Evolutionary conservation across 2,329 filamentous ascomycete genomes (phyloP).

Genomic region (Drechmeria coniospora): DNA sequence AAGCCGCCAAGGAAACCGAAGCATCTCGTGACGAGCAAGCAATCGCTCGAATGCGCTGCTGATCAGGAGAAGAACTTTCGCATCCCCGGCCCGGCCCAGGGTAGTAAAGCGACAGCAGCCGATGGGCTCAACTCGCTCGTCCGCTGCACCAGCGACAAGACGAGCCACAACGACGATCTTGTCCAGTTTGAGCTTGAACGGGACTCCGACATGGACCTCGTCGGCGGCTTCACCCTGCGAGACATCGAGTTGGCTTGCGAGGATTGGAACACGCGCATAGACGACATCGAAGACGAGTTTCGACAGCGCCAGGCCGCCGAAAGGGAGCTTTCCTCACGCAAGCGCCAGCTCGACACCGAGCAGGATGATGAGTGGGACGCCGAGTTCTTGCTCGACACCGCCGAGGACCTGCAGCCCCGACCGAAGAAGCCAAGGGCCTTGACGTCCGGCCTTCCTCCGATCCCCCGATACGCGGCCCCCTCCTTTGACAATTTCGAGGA

Average conservation of each 20-base stretch:
- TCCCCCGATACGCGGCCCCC: constrained; percentile 46
- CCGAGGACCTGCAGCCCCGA: constrained; percentile 28
- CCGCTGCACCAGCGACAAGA: constrained; percentile 28
- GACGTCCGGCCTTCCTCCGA: constrained; percentile 41
- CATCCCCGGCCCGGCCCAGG: constrained; percentile 45
- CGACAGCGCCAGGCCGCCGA: constrained; percentile 16
- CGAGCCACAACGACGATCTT: constrained; percentile 21
- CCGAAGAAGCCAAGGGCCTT: constrained; percentile 54
- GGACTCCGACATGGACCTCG: constrained; percentile 43
- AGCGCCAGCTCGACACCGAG: constrained; percentile 19
- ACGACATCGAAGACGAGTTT: constrained; percentile 27
- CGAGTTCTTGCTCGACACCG: constrained; percentile 38
- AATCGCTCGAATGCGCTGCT: constrained; percentile 69
- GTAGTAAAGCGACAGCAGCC: constrained; percentile 41
- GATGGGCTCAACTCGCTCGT: constrained; percentile 32
- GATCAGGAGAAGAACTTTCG: constrained; percentile 81
- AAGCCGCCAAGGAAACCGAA: constrained; percentile 66
- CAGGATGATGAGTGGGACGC: constrained; percentile 48
- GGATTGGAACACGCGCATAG: constrained; percentile 61
- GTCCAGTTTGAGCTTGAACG: constrained; percentile 31
- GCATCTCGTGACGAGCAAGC: constrained; percentile 69
- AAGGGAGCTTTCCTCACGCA: constrained; percentile 14
- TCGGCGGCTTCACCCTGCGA: constrained; percentile 61
- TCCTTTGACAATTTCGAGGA: constrained; percentile 70
- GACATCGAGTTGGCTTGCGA: constrained; percentile 77